Evolutionary conservation across 352 stramenopile genomes (phyloP).

Genomic region (Globisporangium rhizosaccharum): DNA sequence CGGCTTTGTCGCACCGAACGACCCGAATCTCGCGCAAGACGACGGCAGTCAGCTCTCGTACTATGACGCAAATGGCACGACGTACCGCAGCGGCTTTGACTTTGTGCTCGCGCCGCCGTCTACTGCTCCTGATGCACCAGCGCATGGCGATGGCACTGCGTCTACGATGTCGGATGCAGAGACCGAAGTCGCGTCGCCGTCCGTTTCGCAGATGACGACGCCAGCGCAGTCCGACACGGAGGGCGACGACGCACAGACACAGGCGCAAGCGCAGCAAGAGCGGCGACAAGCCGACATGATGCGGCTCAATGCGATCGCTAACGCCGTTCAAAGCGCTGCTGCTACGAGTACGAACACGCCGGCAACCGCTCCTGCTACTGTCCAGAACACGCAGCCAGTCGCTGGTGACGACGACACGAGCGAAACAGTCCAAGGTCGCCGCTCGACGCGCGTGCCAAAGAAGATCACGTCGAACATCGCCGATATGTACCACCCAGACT

Average conservation of each 20-base stretch:
- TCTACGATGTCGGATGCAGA: conserved; percentile 41
- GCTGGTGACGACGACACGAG: conserved; percentile 1
- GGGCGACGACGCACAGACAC: conserved; percentile 24
- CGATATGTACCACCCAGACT: conserved; percentile 72
- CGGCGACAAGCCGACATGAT: conserved; percentile 19
- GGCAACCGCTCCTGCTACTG: background rate
- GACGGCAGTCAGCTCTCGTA: conserved; percentile 47
- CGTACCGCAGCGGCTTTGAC: conserved; percentile 48
- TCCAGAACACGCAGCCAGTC: background rate
- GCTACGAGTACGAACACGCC: background rate
- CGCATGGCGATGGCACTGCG: conserved; percentile 2
- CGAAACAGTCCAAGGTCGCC: conserved; percentile 20
- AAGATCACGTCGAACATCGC: conserved; percentile 78
- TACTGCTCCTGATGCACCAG: background rate
- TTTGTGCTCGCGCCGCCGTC: conserved; percentile 31
- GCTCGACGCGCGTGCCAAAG: conserved; percentile 60
- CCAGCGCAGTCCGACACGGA: conserved; percentile 64
- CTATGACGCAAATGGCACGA: conserved; percentile 62
- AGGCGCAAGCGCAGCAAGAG: conserved; percentile 24
- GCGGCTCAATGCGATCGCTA: conserved; percentile 26
- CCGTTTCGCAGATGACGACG: conserved; percentile 66
- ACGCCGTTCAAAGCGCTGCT: conserved; percentile 14
- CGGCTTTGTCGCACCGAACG: conserved; percentile 57
- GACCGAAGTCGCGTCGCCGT: conserved; percentile 47
- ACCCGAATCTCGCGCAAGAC: conserved; percentile 28